Conservation (phyloP, 352 stramenopile genomes). For the Pythium rhizo-oryzae region DNA sequence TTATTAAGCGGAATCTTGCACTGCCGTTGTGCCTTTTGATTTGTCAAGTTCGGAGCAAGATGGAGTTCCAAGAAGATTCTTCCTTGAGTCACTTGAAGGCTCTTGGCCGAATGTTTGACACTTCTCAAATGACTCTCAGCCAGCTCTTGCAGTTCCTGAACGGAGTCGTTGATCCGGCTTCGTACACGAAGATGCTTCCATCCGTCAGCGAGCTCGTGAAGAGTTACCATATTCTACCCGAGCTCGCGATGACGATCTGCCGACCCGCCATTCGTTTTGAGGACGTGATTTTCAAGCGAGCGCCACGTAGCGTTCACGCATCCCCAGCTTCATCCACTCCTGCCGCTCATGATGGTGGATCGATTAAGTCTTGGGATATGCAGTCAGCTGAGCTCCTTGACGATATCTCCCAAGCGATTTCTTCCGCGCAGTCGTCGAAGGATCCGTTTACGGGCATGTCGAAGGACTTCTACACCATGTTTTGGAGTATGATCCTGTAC, state of each 20-base stretch:
- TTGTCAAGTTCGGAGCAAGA: slow-evolving; percentile 84
- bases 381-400: slow-evolving; percentile 55
- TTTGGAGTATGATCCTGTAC: slow-evolving; percentile 88
- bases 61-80: slow-evolving; percentile 77
- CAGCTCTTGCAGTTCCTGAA: slow-evolving; percentile 88
- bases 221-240: slow-evolving; percentile 74
- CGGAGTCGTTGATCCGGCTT: slow-evolving; percentile 64
- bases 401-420: slow-evolving; percentile 58
- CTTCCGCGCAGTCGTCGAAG: slow-evolving; percentile 28
- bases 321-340: slow-evolving; percentile 19
- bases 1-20: slow-evolving; percentile 81
- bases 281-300: slow-evolving; percentile 64
- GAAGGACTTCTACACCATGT: slow-evolving; percentile 79
- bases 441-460: slow-evolving; percentile 71
- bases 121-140: slow-evolving; percentile 82
- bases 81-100: slow-evolving; percentile 72
- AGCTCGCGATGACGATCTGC: slow-evolving; percentile 80
- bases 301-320: slow-evolving; percentile 65
- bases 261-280: slow-evolving; percentile 79
- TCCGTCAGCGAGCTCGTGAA: slow-evolving; percentile 60
- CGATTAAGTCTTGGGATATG: slow-evolving; percentile 61
- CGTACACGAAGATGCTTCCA: slow-evolving; percentile 77
- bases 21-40: slow-evolving; percentile 81
- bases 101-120: slow-evolving; percentile 81
- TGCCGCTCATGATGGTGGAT: slow-evolving; percentile 21